Conservation (phyloP, 495 filamentous ascomycete genomes). For the Rhizodiscina lignyota region DNA sequence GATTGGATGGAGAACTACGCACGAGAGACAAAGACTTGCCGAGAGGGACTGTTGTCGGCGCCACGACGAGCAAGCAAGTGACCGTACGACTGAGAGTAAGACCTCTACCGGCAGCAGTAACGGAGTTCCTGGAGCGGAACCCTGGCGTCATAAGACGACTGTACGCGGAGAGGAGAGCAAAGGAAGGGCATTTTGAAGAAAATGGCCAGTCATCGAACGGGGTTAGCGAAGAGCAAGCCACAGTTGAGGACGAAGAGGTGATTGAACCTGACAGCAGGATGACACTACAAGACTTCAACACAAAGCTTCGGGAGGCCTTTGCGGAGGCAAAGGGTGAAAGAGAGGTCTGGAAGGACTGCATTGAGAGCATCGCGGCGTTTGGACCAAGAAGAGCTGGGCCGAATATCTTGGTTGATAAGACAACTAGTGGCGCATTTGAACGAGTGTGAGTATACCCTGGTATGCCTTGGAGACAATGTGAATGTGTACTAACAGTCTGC, state of each 20-base stretch:
- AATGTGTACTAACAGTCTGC: constrained; percentile 9
- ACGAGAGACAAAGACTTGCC: constrained; percentile 70
- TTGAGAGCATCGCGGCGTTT: constrained; percentile 76
- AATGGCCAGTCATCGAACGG: constrained; percentile 5
- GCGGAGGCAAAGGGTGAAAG: constrained; percentile 44
- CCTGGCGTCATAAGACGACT: constrained; percentile 60
- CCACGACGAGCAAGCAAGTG: constrained; percentile 72
- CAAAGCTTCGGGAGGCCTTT: constrained; percentile 50
- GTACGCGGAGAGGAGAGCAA: constrained; percentile 46
- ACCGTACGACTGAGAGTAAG: constrained; percentile 61
- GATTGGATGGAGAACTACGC: too few relatives aligned
- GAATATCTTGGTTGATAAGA: constrained; percentile 79
- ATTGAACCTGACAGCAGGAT: constrained; percentile 35
- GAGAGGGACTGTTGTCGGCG: constrained; percentile 59
- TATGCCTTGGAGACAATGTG: too few relatives aligned
- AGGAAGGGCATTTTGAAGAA: constrained; percentile 19
- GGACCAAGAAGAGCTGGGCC: constrained; percentile 73
- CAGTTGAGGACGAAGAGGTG: constrained; percentile 30
- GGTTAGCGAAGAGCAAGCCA: constrained; percentile 1
- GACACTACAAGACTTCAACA: constrained; percentile 56
- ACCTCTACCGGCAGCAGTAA: constrained; percentile 63
- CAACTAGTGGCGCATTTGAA: constrained; percentile 50
- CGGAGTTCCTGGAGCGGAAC: constrained; percentile 72
- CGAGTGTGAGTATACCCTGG: constrained; percentile 44
- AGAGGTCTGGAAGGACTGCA: constrained; percentile 58